phyloP scores from a whole-genome alignment of 257 asterid genomes.

The Nicotiana paniculata region DNA sequence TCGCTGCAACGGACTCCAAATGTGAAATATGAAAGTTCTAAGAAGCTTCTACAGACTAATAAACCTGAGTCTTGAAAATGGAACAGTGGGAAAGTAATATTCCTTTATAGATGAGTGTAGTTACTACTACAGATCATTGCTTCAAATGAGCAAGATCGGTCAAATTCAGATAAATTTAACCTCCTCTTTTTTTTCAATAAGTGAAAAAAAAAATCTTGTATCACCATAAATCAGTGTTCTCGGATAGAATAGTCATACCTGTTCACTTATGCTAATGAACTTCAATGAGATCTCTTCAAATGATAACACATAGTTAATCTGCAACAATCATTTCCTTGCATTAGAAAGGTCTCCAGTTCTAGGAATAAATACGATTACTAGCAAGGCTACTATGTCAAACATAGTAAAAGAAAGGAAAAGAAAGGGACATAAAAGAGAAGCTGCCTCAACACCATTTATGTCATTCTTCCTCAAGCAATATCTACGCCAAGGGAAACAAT shows the following conservation, averaged over 20 bases:
- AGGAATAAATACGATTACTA: background rate
- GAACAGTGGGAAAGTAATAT: background rate
- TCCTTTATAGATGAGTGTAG: background rate
- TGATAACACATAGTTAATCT: conserved; percentile 84
- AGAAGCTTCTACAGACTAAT: background rate
- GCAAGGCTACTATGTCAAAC: background rate
- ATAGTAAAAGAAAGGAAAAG: background rate
- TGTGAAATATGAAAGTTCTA: background rate
- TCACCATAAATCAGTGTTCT: conserved; percentile 2
- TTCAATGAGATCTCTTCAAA: conserved; percentile 92
- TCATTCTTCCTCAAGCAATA: background rate
- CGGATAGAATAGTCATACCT: conserved; percentile 44
- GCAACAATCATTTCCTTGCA: conserved; percentile 37
- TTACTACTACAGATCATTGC: background rate
- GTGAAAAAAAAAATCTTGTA: background rate
- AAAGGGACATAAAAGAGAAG: background rate
- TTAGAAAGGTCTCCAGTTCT: conserved; percentile 18
- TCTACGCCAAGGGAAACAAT: background rate
- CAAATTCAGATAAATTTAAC: background rate
- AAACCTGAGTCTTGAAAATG: background rate
- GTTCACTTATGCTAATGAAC: conserved; percentile 94
- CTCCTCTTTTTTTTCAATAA: background rate
- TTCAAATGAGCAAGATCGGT: background rate
- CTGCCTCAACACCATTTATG: background rate
- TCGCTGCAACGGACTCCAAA: background rate